A percentile compares a stretch with the other conserved stretches of the same genome.
Conservation (phyloP, 345 rosid genomes). For the Lumnitzera littorea region DNA sequence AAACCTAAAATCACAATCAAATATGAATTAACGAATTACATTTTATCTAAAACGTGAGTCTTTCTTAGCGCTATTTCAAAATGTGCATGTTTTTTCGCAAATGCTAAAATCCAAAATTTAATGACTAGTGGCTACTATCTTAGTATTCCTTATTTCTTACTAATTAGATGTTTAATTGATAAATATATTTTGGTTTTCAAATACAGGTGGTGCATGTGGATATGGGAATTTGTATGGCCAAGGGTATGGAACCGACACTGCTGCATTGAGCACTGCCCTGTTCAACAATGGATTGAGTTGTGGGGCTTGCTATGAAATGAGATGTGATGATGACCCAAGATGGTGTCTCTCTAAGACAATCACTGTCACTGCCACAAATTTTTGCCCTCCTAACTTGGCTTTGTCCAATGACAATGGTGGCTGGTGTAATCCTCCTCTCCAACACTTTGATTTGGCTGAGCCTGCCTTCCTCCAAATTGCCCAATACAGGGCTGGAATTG, state of each 20-base stretch:
- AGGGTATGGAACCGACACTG: conserved; percentile 79
- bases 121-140: too few relatives aligned
- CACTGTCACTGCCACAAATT: conserved; percentile 69
- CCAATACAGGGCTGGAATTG: conserved; percentile 87
- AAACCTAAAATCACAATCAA: background rate
- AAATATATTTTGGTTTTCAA: too few relatives aligned
- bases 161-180: too few relatives aligned
- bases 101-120: too few relatives aligned
- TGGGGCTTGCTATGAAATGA: conserved; percentile 66
- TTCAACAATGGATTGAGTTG: conserved; percentile 74
- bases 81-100: background rate
- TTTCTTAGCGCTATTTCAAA: too few relatives aligned
- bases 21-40: background rate
- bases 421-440: conserved; percentile 97
- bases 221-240: conserved; percentile 64
- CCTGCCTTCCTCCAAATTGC: conserved; percentile 92
- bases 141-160: too few relatives aligned
- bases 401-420: conserved; percentile 83
- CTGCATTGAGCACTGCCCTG: conserved; percentile 63
- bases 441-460: conserved; percentile 90
- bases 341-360: conserved; percentile 64
- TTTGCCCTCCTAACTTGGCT: conserved; percentile 83
- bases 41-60: background rate
- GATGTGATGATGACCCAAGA: conserved; percentile 45
- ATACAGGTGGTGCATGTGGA: conserved; percentile 60